Evolutionary conservation across 2,329 filamentous ascomycete species (phyloP), one percentile per base, ranked within the genome.

Genomic region (Phyllosticta ampelicida): DNA sequence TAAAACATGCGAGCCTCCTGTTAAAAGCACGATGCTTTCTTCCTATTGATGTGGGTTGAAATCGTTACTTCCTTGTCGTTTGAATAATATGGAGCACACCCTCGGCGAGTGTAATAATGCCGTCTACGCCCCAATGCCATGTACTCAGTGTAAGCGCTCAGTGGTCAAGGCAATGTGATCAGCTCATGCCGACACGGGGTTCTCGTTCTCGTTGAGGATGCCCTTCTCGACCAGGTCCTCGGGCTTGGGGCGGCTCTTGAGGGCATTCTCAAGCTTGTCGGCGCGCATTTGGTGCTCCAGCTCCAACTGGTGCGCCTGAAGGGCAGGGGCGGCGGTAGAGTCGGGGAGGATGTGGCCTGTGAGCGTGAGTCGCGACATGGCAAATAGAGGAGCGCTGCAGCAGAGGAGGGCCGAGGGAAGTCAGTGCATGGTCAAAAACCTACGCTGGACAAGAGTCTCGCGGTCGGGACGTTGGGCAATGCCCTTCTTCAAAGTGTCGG

Each of bases 201-300:
- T 55, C 58, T 60, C 64, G 36, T 44, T n/a, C 13, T 16, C 36
- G 60, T 82, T 83, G 63, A 96, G 75, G 58, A 96, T 89, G 5
- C 90, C 90, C 64, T 87, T 84, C 67, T 87, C 84, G 60, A 96
- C 78, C 62, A 96, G 77, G 54, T 86, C 80, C 63, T 90, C 88
- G 10, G 88, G 86, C 36, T 82, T 79, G 1, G 91, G 91, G 19
- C 91, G 81, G 65, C 86, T 80, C 67, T 86, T 82, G 62, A 96
- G 84, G 72, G 91, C 91, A 68, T 95, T 90, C 72, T 95, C 94
- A 62, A 96, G 79, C 58, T 81, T 86, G 71, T 96, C 89, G 60
- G 85, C 87, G 13, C 87, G 83, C 90, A 96, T 96, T 72, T 90
- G 86, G 70, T 86, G 90, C 73, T 90, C 84, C 49, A 96, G 84